Percentiles rank a stretch among this genome's conserved stretches.
These are phyloP conservation scores for Bondarzewia mesenterica DNA, from an alignment of 1,284 basidiomycete species.

Conservation along the genomic window DNA sequence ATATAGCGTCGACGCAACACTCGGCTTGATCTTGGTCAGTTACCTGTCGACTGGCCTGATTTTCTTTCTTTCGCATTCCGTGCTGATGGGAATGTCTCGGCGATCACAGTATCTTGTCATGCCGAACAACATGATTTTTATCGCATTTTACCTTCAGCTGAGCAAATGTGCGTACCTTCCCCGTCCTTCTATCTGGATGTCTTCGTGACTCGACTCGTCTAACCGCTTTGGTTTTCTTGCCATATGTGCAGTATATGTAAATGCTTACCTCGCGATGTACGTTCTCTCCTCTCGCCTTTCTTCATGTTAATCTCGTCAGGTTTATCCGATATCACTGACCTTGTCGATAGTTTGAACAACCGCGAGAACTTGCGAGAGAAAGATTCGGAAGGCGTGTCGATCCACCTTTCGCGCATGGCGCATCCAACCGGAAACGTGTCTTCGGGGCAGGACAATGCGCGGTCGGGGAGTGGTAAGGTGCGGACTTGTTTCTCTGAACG, in stretches of 20 bases:
- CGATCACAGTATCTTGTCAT: conserved; percentile 31
- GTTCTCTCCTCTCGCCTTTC: conserved; percentile 4
- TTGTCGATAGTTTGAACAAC: conserved; percentile 29
- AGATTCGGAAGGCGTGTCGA: conserved; percentile 26
- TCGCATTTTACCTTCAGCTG: conserved; percentile 42
- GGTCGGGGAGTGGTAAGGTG: not conserved
- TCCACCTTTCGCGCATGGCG: conserved; percentile 28
- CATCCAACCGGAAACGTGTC: not conserved
- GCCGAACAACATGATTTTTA: conserved; percentile 42
- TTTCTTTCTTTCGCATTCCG: not conserved
- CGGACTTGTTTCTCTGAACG: too few species aligned
- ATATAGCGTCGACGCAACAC: conserved; percentile 34
- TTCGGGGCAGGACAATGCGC: not conserved
- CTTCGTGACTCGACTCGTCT: not conserved
- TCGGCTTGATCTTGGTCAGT: conserved; percentile 32
- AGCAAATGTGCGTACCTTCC: conserved; percentile 35
- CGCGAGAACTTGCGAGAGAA: conserved; percentile 30
- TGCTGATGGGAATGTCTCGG: not conserved
- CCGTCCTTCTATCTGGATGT: not conserved
- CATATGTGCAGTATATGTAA: conserved; percentile 34
- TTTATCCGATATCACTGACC: not conserved
- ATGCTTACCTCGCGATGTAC: conserved; percentile 40
- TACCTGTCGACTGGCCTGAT: not conserved
- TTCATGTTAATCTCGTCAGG: not conserved
- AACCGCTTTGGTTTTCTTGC: not conserved